These are phyloP conservation scores for Leucogyrophana mollusca DNA, from an alignment of 768 basidiomycete species.

Conservation along the genomic window DNA sequence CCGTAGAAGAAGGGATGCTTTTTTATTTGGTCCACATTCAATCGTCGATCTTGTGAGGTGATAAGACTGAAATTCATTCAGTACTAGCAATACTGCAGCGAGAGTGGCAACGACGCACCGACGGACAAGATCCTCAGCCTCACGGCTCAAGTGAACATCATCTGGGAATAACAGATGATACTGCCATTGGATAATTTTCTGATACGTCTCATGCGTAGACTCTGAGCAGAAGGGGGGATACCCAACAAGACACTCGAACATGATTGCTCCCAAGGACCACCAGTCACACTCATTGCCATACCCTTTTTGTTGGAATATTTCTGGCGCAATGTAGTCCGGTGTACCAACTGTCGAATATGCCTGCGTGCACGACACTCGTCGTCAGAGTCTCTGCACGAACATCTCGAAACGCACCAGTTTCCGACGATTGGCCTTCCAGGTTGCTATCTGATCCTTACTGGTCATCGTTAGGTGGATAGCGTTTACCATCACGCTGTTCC, in stretches of 20 bases:
- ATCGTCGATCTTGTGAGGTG: constrained; percentile 75
- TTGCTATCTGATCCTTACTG: constrained; percentile 90
- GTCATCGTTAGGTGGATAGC: constrained; percentile 96
- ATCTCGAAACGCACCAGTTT: constrained; percentile 65
- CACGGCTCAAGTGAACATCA: constrained; percentile 88
- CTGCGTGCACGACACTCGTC: constrained; percentile 34
- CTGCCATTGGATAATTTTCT: constrained; percentile 96
- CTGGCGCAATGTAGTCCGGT: constrained; percentile 95
- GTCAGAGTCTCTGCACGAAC: background rate
- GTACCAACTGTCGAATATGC: constrained; percentile 98
- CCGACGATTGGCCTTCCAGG: constrained; percentile 97
- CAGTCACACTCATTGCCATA: constrained; percentile 99
- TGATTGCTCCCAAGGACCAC: constrained; percentile 99
- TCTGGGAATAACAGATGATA: constrained; percentile 87
- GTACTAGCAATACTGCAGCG: background rate
- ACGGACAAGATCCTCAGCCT: constrained; percentile 86
- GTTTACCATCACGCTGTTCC: constrained; percentile 97
- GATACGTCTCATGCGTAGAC: constrained; percentile 95
- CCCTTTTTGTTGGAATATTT: constrained; percentile 96
- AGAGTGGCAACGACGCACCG: constrained; percentile 47
- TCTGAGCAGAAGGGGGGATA: constrained; percentile 97
- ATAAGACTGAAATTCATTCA: constrained; percentile 57
- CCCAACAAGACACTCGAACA: constrained; percentile 97
- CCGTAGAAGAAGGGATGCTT: constrained; percentile 92
- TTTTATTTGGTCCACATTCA: constrained; percentile 86